Evolutionary conservation across 768 basidiomycete genomes (phyloP).

Genomic region (Termitomyces sp.): DNA sequence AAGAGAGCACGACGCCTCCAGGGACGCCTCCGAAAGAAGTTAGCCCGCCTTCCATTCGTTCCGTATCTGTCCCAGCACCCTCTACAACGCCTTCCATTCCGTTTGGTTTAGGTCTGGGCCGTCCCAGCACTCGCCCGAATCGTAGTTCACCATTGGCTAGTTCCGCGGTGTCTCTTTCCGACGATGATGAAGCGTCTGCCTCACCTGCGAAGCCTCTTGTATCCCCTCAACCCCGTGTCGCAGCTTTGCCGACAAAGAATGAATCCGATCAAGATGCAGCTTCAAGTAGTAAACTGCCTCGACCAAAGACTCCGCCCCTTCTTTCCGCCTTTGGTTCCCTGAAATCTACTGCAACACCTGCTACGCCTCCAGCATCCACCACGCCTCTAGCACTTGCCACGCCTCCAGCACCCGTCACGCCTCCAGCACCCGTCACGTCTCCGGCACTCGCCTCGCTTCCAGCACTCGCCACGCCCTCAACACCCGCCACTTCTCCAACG

Average conservation of each 20-base stretch:
- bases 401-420: conserved; percentile 2
- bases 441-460: neutral
- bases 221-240: conserved; percentile 33
- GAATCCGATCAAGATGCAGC: conserved; percentile 17
- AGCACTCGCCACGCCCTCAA: neutral
- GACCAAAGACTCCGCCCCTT: conserved; percentile 47
- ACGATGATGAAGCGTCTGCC: conserved; percentile 32
- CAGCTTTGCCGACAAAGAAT: conserved; percentile 23
- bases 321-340: conserved; percentile 24
- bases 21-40: conserved; percentile 48
- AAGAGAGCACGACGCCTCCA: conserved; percentile 57
- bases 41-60: conserved; percentile 27
- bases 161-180: conserved; percentile 35
- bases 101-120: conserved; percentile 43
- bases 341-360: conserved; percentile 3
- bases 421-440: neutral
- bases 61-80: conserved; percentile 21
- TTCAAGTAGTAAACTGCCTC: conserved; percentile 18
- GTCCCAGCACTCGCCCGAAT: conserved; percentile 58
- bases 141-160: conserved; percentile 77
- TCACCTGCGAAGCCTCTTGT: conserved; percentile 26
- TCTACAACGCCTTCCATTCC: conserved; percentile 31
- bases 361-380: conserved; percentile 2
- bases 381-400: neutral
- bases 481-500: neutral